phyloP scores from a whole-genome alignment of 148 eudicot genomes.

The Simmondsia chinensis region DNA sequence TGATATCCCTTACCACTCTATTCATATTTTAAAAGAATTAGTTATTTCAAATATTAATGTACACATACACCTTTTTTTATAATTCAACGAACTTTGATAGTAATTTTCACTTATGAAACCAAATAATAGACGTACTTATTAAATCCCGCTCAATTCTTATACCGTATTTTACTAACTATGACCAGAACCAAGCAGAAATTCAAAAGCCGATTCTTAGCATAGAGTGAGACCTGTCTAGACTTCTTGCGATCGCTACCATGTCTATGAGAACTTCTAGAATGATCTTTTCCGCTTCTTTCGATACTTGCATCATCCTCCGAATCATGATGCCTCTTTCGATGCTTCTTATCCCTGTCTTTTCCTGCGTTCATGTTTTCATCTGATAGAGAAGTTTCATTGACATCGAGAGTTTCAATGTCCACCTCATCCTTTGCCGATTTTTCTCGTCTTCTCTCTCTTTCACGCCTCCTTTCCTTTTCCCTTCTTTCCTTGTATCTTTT shows the following conservation, averaged over 20 bases:
- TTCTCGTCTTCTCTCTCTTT: constrained; percentile 33
- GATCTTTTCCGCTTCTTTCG: constrained; percentile 55
- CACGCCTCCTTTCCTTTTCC: constrained; percentile 53
- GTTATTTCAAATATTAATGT: too few species aligned
- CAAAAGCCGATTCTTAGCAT: not conserved
- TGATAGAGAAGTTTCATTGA: constrained; percentile 19
- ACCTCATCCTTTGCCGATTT: constrained; percentile 32
- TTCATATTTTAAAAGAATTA: too few species aligned
- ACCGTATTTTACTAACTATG: too few species aligned
- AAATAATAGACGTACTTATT: too few species aligned
- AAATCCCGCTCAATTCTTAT: too few species aligned
- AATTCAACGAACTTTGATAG: too few species aligned
- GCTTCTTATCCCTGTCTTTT: constrained; percentile 65
- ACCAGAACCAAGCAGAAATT: not conserved
- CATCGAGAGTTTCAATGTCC: constrained; percentile 39
- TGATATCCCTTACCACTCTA: too few species aligned
- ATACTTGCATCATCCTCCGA: constrained; percentile 39
- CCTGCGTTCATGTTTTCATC: constrained; percentile 42
- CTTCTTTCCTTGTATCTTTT: constrained; percentile 49
- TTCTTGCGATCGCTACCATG: constrained; percentile 60
- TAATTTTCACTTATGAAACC: too few species aligned
- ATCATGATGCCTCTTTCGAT: constrained; percentile 39
- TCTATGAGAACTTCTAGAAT: constrained; percentile 51
- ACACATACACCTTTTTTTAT: too few species aligned
- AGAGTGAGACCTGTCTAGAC: constrained; percentile 42